Conservation (phyloP, 306 rosid genomes). For the Crotalaria pallida region DNA sequence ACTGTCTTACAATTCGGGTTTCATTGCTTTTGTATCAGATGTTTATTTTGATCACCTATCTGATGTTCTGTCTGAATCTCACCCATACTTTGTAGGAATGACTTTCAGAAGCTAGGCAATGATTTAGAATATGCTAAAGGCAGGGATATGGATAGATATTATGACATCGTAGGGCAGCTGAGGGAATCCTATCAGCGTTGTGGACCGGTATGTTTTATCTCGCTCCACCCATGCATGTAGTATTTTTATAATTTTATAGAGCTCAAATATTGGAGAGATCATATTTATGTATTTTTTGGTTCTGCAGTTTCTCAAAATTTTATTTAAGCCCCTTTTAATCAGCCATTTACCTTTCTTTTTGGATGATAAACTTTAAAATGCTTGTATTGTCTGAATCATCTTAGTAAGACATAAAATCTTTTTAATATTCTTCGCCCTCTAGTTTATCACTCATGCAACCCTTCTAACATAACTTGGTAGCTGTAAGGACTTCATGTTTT, state of each 20-base stretch:
- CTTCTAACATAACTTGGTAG: not conserved
- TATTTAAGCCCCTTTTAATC: not conserved
- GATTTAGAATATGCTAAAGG: slow-evolving; percentile 56
- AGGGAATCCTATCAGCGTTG: slow-evolving; percentile 67
- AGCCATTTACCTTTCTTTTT: slow-evolving; percentile 11
- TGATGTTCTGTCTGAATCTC: slow-evolving; percentile 18
- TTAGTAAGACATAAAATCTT: not conserved
- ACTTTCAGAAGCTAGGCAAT: slow-evolving; percentile 59
- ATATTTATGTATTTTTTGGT: not conserved
- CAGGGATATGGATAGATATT: slow-evolving; percentile 56
- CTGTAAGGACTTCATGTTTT: not conserved
- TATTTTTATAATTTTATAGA: slow-evolving; percentile 1
- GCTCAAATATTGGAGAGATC: slow-evolving; percentile 7
- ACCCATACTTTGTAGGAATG: slow-evolving; percentile 46
- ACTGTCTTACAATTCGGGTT: not conserved
- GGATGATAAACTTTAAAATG: not conserved
- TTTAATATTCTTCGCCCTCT: not conserved
- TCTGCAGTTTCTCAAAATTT: slow-evolving; percentile 11
- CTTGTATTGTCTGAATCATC: not conserved
- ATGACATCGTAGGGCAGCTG: slow-evolving; percentile 46
- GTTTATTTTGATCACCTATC: slow-evolving; percentile 7
- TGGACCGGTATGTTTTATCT: slow-evolving; percentile 48
- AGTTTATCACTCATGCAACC: not conserved
- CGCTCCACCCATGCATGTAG: not conserved
- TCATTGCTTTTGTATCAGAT: not conserved